Evolutionary conservation across 495 filamentous ascomycete species (phyloP), one percentile per base, ranked within the genome.

Genomic region (Neurospora sp.): DNA sequence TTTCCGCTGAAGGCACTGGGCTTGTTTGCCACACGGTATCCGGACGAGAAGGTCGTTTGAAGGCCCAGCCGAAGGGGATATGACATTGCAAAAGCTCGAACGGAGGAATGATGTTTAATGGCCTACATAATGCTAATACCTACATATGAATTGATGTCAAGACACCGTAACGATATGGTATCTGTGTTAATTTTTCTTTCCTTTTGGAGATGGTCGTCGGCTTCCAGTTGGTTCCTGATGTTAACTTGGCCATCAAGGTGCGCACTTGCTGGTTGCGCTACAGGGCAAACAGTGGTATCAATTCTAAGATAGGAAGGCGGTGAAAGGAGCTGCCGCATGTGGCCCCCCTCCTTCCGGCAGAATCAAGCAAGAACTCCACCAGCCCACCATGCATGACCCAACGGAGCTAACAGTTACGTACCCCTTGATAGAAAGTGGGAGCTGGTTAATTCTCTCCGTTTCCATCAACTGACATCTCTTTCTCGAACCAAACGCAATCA

Each of bases 1-100:
- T 99, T 98, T 81, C 90, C 96, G 8, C 94, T 98, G 76, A 96
- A 95, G 77, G 96, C 96, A 6, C 79, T 99, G 39, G 96, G 96
- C 9, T 89, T 97, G 87, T 99, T 91, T 83, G 91, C 92, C 18
- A 87, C 82, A 77, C 87, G 85, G 73, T 97, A 91, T 75, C 93
- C 92, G 3, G 86, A 94, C 73, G 85, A 88, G 72, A 87, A 73
- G 68, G 78, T 85, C 5, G 71, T 83, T n/a, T 85, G 59, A 73
- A 3, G 9, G 27, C 16, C 22, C 37, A 53, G 44, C 47, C 47
- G n/a, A 42, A 27, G 12, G n/a, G 39, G 37, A 68, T 65, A 68
- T 37, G 14, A 35, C 5, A 8, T 65, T 35, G 27, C 27, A 65
- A 65, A 35, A 27, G 5, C 3, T 35, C 53, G 12, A 8, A 35